Base-by-base conservation (phyloP, 2,329 filamentous ascomycete species). In the Alternaria ventricosa region DNA sequence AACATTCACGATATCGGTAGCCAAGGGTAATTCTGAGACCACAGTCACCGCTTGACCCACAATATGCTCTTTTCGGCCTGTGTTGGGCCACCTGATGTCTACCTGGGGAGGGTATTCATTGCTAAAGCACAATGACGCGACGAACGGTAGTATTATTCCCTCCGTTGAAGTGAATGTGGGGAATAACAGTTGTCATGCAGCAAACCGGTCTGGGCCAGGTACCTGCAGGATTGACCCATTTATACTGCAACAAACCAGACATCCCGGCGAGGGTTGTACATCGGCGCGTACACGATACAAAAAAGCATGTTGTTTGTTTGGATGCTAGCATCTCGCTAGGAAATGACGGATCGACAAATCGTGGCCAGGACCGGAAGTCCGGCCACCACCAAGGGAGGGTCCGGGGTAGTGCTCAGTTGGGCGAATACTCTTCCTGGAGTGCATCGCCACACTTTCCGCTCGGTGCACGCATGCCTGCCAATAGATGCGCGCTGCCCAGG, bases 11-110 rank as follows among this genome's bases (percentile, higher is more conserved):
- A 44, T 28, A 36, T 53, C 18, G 22, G 55, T 53, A 46, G 46
- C 53, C 43, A 55, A 33, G 51, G 43, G 55, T 41, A 27, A 30
- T 36, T 55, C 57, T 64, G 61, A 66, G 57, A 63, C 57, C 22
- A 46, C 49, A 43, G 30, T 36, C 28, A 63, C 54, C 54, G 46
- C 64, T 68, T 68, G 63, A 68, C 57, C 57, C 57, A 66, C 63
- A 55, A 49, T 41, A 33, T 45, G 46, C 57, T 53, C 11, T 6
- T 57, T 63, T n/a, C 11, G 30, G 28, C 6, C 28, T 50, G 51
- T 12, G 36, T 18, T 45, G n/a, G 44, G 20, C 44, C 61, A 61
- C 51, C 45, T 64, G 61, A 64, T 53, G 36, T 41, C 22, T 61
- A 50, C 43, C 33, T n/a, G 25, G 23, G 43, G 54, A 44, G 59